Evolutionary conservation across 2,329 filamentous ascomycete species (phyloP), one percentile per base, ranked within the genome.

Genomic region (Botrytis galanthina): DNA sequence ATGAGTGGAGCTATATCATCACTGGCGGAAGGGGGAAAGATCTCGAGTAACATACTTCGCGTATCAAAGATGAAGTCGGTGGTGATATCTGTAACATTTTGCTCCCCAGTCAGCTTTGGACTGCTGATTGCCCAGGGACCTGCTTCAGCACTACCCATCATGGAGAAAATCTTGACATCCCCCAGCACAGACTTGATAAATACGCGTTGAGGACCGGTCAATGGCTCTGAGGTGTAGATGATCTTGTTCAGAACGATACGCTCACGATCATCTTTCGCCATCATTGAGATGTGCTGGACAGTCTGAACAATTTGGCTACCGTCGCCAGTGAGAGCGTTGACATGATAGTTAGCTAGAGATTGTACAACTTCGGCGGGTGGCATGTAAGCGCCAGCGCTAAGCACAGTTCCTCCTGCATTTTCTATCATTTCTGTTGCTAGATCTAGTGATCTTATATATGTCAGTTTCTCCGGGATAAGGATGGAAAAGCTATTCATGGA

Each of bases 41-140:
- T 67, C 63, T 67, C 63, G 29, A 67, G 22, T 6, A 37, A 35
- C 63, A 67, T 51, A 29, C 63, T 51, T 67, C 63, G 7, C 46
- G 63, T 67, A 10, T 67, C 63, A 48, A 51, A 67, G 37, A 67
- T 26, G 10, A 67, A 67, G 18, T 67, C 44, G 18, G 63, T 67
- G 29, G 42, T 22, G 6, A 16, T 48, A 12, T n/a, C 63, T 35
- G 29, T 35, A 14, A 37, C 9, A 6, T 10, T 26, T 48, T 51
- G 42, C 35, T 67, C 63, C 4, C 44, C 63, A 26, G 42, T 67
- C 22, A 67, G 14, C 29, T 67, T 44, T 32, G 63, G 63, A 51
- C 44, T 67, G 63, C 63, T 67, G 29, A 67, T 51, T 67, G 63
- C 42, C 63, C 63, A 67, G 20, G 63, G 63, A 3, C 63, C 63